Percentiles rank a stretch among this genome's conserved stretches.
Conservation (phyloP, 1,139 yeast species). For the Trichomonascaceae sp. region DNA sequence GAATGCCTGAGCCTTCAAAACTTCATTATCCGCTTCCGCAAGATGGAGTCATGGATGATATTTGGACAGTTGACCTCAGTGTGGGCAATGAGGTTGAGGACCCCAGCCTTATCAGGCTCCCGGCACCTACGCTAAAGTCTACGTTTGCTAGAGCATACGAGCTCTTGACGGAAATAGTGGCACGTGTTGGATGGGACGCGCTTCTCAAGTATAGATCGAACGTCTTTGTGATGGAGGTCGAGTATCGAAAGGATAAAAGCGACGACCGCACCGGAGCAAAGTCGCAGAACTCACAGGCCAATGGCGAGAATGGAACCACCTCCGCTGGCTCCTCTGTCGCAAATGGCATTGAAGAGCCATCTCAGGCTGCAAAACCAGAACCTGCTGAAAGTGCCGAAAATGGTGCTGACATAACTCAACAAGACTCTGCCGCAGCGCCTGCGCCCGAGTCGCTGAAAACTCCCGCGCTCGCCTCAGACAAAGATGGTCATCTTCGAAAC, state of each 20-base stretch:
- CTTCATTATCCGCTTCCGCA: conserved; percentile 65
- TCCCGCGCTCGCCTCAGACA: not conserved
- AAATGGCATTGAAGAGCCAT: not conserved
- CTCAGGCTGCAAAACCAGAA: not conserved
- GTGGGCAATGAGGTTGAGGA: conserved; percentile 41
- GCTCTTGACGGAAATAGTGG: conserved; percentile 55
- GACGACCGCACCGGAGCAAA: conserved; percentile 3
- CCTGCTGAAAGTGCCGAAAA: not conserved
- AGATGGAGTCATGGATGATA: conserved; percentile 48
- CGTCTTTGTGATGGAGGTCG: conserved; percentile 93
- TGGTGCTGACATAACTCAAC: conserved; percentile 1
- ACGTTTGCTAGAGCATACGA: conserved; percentile 75
- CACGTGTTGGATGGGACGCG: conserved; percentile 81
- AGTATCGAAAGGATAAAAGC: conserved; percentile 33
- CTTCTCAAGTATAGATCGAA: conserved; percentile 65
- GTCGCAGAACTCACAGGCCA: not conserved
- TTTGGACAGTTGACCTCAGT: conserved; percentile 31
- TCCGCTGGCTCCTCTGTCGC: no score
- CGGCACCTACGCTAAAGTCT: conserved; percentile 63
- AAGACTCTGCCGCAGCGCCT: conserved; percentile 8
- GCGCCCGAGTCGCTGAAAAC: conserved; percentile 3
- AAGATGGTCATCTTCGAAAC: conserved; percentile 30
- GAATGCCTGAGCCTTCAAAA: conserved; percentile 55
- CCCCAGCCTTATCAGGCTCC: conserved; percentile 55
- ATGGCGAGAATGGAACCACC: not conserved